Base-by-base conservation (phyloP, 2,329 filamentous ascomycete species). In the Penicillium sp. region DNA sequence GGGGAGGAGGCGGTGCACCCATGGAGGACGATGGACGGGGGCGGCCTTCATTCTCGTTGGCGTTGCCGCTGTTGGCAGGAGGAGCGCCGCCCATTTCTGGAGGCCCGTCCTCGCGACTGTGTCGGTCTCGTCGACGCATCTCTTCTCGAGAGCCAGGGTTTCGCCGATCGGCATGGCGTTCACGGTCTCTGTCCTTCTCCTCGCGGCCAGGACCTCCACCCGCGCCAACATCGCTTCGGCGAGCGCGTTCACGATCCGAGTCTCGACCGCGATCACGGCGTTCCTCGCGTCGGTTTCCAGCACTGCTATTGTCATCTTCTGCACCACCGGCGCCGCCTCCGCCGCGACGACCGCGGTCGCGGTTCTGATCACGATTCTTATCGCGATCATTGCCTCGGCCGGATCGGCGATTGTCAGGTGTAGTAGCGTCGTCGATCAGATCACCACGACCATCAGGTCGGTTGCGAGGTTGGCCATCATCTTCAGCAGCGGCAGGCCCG, bases 211-310 rank as follows among this genome's bases (percentile, higher is more conserved):
- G 57, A 43, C 61, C 60, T 22, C 19, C 19, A 14, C 57, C 61
- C n/a, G 60, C 59, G 10, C 67, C 68, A 30, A 63, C 68, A 59
- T 75, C 74, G 45, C 71, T 73, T 49, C 75, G 66, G 25, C 76
- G 76, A 49, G 65, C 73, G 38, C 73, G 73, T 45, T 78, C 76
- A 38, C 75, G 73, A 46, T 75, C 72, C 46, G 65, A 66, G 43
- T 73, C 71, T 43, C 68, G 70, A 38, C 65, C 64, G 22, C 76
- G 75, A 28, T 77, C 76, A 45, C 75, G 72, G 35, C 71, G 66
- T 4, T 79, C 75, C 52, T 79, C 77, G 38, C 75, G 75, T 57
- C 75, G 73, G 48, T 60, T 70, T 33, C 69, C 68, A 8, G 67
- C 62, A 46, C 61, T 66, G 38, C 65, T 66, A 3, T 74, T 69